Base-by-base conservation (phyloP, 75 land plant genomes). In the Sequoia sempervirens region DNA sequence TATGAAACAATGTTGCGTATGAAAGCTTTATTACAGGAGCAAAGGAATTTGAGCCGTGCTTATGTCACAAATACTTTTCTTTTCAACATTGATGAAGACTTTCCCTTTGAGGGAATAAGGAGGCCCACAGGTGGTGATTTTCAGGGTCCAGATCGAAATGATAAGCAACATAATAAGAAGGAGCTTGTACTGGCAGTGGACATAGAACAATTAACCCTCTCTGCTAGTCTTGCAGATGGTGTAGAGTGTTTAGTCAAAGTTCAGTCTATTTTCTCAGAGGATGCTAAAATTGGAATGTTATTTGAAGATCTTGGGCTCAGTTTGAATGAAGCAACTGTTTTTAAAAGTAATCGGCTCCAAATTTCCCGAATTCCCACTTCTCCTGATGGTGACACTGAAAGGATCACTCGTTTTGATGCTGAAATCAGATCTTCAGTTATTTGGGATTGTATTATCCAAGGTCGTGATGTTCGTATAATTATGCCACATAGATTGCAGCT, bases 371-470 rank as follows among this genome's bases (percentile, higher is more conserved):
- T 98, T 56, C 99, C 99, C 61, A 82, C 61, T 80, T 75, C 88
- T 30, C 72, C 82, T 75, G 32, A 84, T 23, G 80, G 28, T 80
- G 37, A 20, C 30, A 13, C 23, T 58, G 50, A n/a, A n/a, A n/a
- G n/a, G n/a, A n/a, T n/a, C n/a, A n/a, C n/a, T n/a, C n/a, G n/a
- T n/a, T n/a, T n/a, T n/a, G n/a, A n/a, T n/a, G n/a, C n/a, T n/a
- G n/a, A 84, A 83, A 37, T 9, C 82, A 64, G 74, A 38, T 68
- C 74, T 30, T 28, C 54, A 30, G 88, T 84, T 56, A 84, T 66
- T 52, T 96, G 99, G 97, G 98, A 98, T 84, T 96, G 92, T 91
- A 89, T 93, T 28, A 85, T 98, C 84, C 95, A 94, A 87, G 99
- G 94, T 28, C 86, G 88, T 76, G 98, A 94, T 86, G 86, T 93